Percentiles rank a stretch among this genome's conserved stretches.
Evolutionary conservation across 768 basidiomycete genomes (phyloP).

Genomic region (Agrocybe pediades): DNA sequence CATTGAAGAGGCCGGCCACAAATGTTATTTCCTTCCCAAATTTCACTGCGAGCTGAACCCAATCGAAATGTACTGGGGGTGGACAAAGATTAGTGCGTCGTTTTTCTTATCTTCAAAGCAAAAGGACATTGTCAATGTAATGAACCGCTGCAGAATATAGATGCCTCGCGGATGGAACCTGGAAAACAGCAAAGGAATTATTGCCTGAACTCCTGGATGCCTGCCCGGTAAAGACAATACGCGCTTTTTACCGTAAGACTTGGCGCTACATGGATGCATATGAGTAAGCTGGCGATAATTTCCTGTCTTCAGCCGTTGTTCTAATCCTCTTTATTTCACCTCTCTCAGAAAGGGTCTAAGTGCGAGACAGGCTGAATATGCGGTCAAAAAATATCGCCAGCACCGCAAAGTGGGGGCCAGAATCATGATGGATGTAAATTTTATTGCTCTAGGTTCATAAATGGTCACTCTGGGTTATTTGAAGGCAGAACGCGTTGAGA

Average conservation of each 20-base stretch:
- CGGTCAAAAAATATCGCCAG: too few species aligned
- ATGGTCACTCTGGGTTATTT: too few species aligned
- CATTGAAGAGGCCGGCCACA: not conserved
- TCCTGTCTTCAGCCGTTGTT: too few species aligned
- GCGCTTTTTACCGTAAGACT: conserved; percentile 14
- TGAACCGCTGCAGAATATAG: conserved; percentile 7
- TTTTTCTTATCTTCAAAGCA: not conserved
- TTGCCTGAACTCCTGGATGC: conserved; percentile 13
- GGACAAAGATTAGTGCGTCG: not conserved
- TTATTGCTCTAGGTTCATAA: too few species aligned
- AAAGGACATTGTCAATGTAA: not conserved
- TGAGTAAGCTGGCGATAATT: too few species aligned
- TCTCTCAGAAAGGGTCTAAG: too few species aligned
- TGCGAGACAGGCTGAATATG: too few species aligned
- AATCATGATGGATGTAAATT: too few species aligned
- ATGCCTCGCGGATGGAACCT: conserved; percentile 15
- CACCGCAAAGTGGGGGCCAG: too few species aligned
- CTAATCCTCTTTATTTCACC: too few species aligned
- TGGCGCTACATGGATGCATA: conserved; percentile 22
- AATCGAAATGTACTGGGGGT: conserved; percentile 3
- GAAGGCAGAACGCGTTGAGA: too few species aligned
- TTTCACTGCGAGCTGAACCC: conserved; percentile 4
- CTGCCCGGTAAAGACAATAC: conserved; percentile 12
- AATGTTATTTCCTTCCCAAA: conserved; percentile 4
- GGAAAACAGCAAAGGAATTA: conserved; percentile 14